A percentile compares a stretch with the other conserved stretches of the same genome.
Conservation (phyloP, 495 filamentous ascomycete genomes). For the Annulohypoxylon moriforme region DNA sequence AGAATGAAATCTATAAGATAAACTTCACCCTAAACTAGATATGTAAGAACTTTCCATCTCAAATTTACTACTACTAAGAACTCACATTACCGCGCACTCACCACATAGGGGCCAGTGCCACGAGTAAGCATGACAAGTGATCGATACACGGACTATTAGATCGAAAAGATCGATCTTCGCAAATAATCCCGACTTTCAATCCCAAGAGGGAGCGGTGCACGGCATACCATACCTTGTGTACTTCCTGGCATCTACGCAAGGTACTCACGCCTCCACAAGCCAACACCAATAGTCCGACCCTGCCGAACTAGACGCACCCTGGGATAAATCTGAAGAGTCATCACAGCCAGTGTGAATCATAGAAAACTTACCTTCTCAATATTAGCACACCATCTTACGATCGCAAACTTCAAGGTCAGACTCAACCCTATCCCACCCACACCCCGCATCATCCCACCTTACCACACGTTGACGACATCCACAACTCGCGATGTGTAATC, state of each 20-base stretch:
- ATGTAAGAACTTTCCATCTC: background rate
- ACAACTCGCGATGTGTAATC: constrained; percentile 12
- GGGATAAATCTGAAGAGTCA: background rate
- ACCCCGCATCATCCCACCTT: background rate
- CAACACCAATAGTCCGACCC: background rate
- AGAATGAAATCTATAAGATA: background rate
- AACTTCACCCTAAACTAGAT: background rate
- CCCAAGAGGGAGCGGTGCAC: constrained; percentile 1
- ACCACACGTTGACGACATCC: background rate
- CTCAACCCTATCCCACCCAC: background rate
- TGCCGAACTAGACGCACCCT: background rate
- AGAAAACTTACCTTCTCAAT: background rate
- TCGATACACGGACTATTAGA: background rate
- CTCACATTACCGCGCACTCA: background rate
- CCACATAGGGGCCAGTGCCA: constrained; percentile 19
- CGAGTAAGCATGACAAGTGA: background rate
- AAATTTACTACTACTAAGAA: background rate
- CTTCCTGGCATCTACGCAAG: background rate
- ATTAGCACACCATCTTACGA: background rate
- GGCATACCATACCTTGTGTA: background rate
- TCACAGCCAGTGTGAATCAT: background rate
- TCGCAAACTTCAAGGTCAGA: background rate
- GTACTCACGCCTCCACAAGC: background rate
- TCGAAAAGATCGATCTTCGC: background rate
- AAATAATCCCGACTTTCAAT: background rate